A percentile compares a stretch with the other conserved stretches of the same genome.
Evolutionary conservation across 768 basidiomycete genomes (phyloP).

Genomic region (Kwoniella botswanensis): DNA sequence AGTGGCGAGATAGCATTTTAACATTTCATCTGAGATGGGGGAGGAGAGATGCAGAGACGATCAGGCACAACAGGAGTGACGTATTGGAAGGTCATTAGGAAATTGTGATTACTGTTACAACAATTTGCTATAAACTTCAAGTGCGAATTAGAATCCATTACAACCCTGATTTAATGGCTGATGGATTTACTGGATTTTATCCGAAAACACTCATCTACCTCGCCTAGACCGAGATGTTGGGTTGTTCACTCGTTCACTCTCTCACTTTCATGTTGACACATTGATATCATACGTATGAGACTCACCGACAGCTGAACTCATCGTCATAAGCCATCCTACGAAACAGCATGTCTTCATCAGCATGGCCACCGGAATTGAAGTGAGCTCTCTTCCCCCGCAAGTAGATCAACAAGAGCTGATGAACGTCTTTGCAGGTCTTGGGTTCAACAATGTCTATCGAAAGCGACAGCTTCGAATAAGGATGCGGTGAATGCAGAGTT

Average conservation of each 20-base stretch:
- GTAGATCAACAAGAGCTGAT: not conserved
- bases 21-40: not conserved
- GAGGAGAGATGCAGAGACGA: not conserved
- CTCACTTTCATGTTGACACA: not conserved
- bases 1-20: not conserved
- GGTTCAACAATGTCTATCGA: slow-evolving; percentile 90
- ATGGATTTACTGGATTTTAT: not conserved
- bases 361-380: slow-evolving; percentile 44
- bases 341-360: slow-evolving; percentile 27
- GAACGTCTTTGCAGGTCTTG: slow-evolving; percentile 70
- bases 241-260: no score
- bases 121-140: not conserved
- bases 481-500: slow-evolving; percentile 88
- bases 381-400: slow-evolving; percentile 9
- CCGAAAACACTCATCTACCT: no score
- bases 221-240: no score
- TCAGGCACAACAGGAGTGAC: not conserved
- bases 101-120: not conserved
- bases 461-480: slow-evolving; percentile 87
- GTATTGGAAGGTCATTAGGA: not conserved
- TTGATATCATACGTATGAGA: not conserved
- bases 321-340: not conserved
- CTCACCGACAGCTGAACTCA: not conserved
- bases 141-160: no score
- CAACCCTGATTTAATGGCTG: not conserved